Percentiles rank a stretch among this genome's conserved stretches.
These are phyloP conservation scores for Parastagonospora avenae DNA, from an alignment of 2,329 filamentous ascomycete genomes.

Conservation along the genomic window DNA sequence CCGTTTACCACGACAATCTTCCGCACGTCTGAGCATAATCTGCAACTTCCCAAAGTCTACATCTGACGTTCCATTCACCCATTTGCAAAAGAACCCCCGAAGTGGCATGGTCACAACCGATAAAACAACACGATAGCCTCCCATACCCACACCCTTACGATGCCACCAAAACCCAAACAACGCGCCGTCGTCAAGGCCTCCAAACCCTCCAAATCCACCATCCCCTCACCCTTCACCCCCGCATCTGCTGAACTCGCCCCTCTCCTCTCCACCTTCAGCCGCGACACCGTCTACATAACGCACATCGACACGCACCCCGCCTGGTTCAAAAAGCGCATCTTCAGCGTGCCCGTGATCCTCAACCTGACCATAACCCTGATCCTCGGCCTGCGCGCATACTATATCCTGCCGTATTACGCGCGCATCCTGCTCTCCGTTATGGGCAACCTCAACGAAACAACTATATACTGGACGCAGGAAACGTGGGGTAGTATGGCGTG, in stretches of 20 bases:
- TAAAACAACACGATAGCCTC: neutral
- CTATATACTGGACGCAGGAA: slow-evolving; percentile 61
- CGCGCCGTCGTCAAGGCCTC: slow-evolving; percentile 5
- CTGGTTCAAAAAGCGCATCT: slow-evolving; percentile 80
- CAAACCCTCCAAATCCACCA: slow-evolving; percentile 20
- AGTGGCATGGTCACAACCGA: neutral
- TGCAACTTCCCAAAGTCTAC: too few relatives aligned
- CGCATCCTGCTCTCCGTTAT: slow-evolving; percentile 67
- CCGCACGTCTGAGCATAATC: neutral
- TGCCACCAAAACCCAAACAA: slow-evolving; percentile 28
- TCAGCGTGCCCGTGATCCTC: slow-evolving; percentile 76
- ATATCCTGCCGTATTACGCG: slow-evolving; percentile 75
- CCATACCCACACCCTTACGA: slow-evolving; percentile 3
- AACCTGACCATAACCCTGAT: slow-evolving; percentile 70
- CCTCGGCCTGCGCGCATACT: slow-evolving; percentile 71
- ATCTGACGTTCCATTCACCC: too few relatives aligned
- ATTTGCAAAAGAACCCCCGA: neutral
- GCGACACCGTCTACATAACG: slow-evolving; percentile 77
- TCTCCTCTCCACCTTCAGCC: slow-evolving; percentile 70
- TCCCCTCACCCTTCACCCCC: slow-evolving; percentile 70
- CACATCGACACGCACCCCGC: slow-evolving; percentile 77
- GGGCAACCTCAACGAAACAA: slow-evolving; percentile 69
- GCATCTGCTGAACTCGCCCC: slow-evolving; percentile 67
- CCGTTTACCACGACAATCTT: neutral
- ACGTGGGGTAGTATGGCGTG: slow-evolving; percentile 62